phyloP scores from a whole-genome alignment of 495 filamentous ascomycete genomes.

The Stereocaulon alpinum region DNA sequence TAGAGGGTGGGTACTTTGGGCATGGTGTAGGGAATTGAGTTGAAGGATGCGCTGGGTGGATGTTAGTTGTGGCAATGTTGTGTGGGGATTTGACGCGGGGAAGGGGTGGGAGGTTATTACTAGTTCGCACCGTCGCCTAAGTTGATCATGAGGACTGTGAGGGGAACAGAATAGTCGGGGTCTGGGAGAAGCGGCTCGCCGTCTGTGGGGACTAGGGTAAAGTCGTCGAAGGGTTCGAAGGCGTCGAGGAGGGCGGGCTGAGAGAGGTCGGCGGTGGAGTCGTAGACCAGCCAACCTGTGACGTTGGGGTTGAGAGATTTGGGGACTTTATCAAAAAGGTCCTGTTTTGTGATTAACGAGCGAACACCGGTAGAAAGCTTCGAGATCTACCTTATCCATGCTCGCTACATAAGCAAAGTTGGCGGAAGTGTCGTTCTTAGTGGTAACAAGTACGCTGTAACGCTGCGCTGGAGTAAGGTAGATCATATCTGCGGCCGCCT shows the following conservation, averaged over 20 bases:
- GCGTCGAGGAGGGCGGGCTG: constrained; percentile 40
- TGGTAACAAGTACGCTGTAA: constrained; percentile 54
- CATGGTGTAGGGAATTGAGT: constrained; percentile 55
- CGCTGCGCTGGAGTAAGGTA: constrained; percentile 61
- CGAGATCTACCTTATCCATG: constrained; percentile 38
- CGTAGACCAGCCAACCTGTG: constrained; percentile 66
- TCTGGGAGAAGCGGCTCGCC: constrained; percentile 42
- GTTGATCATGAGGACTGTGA: constrained; percentile 62
- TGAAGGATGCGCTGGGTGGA: constrained; percentile 58
- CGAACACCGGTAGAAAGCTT: background rate
- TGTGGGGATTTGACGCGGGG: background rate
- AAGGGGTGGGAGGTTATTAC: constrained; percentile 29
- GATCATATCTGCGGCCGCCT: constrained; percentile 45
- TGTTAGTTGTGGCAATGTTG: background rate
- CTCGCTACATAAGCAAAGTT: constrained; percentile 46
- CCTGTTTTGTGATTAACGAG: constrained; percentile 31
- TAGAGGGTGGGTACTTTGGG: constrained; percentile 70
- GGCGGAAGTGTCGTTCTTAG: constrained; percentile 37
- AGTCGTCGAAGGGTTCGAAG: constrained; percentile 63
- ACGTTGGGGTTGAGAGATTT: constrained; percentile 58
- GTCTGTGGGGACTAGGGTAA: constrained; percentile 57
- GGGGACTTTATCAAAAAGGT: constrained; percentile 59
- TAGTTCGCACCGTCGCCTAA: constrained; percentile 68
- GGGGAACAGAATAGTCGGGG: constrained; percentile 48
- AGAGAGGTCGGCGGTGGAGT: constrained; percentile 42